phyloP scores from a whole-genome alignment of 2,329 filamentous ascomycete genomes.

The Monilinia fructigena region DNA sequence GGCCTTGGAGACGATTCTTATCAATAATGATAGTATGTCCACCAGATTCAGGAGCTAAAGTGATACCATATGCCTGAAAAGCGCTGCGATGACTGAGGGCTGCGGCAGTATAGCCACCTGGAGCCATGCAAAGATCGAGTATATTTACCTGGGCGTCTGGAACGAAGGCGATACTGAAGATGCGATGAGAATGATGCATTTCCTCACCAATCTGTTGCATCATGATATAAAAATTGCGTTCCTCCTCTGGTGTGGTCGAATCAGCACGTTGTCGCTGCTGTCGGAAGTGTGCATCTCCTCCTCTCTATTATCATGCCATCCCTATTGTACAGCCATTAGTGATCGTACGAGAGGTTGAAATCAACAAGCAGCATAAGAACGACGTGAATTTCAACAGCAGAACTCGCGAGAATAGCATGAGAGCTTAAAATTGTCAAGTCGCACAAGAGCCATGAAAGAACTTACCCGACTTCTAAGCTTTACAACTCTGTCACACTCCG shows the following conservation, averaged over 20 bases:
- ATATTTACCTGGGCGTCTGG: constrained; percentile 23
- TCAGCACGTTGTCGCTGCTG: constrained; percentile 44
- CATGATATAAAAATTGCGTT: constrained; percentile 43
- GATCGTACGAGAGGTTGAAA: background rate
- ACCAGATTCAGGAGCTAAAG: constrained; percentile 27
- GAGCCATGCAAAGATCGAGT: constrained; percentile 37
- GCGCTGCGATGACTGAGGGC: constrained; percentile 17
- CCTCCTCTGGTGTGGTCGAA: constrained; percentile 31
- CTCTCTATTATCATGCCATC: constrained; percentile 48
- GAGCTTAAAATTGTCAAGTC: background rate
- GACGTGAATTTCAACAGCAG: too few species aligned
- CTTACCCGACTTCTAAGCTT: constrained; percentile 29
- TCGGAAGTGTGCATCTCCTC: constrained; percentile 45
- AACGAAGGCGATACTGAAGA: constrained; percentile 18
- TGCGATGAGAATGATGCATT: constrained; percentile 40
- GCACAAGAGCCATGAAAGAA: background rate
- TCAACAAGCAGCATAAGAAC: background rate
- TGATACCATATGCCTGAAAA: constrained; percentile 29
- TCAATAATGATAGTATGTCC: constrained; percentile 32
- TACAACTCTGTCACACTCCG: constrained; percentile 28
- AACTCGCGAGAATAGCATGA: too few species aligned
- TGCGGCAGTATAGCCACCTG: constrained; percentile 29
- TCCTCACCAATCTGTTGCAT: constrained; percentile 48
- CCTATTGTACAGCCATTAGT: constrained; percentile 22
- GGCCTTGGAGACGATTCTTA: background rate